phyloP scores from a whole-genome alignment of 1,284 basidiomycete genomes.

The Fomitopsis pinicola region DNA sequence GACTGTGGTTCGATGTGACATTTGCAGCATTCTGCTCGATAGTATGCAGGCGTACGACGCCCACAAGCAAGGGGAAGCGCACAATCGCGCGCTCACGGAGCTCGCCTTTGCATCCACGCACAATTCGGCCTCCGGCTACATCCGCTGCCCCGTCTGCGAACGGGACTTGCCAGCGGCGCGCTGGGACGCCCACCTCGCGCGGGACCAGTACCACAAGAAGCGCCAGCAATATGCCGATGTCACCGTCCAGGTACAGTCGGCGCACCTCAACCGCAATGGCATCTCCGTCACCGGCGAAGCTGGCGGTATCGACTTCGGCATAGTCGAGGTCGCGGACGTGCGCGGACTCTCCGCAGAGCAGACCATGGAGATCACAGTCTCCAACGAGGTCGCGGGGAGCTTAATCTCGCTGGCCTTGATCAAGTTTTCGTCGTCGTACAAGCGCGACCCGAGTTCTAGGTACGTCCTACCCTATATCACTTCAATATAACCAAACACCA shows the following conservation, averaged over 20 bases:
- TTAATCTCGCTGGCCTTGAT: not conserved
- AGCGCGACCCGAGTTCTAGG: slow-evolving; percentile 5
- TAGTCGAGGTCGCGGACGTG: slow-evolving; percentile 25
- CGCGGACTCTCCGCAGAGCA: slow-evolving; percentile 22
- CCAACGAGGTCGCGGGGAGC: slow-evolving; percentile 3
- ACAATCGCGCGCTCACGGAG: not conserved
- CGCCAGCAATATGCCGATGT: slow-evolving; percentile 4
- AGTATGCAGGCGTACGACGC: not conserved
- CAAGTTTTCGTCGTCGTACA: slow-evolving; percentile 6
- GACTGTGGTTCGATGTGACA: not conserved
- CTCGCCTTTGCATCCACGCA: not conserved
- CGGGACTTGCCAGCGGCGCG: slow-evolving; percentile 7
- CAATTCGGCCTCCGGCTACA: slow-evolving; percentile 1
- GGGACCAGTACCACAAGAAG: slow-evolving; percentile 3
- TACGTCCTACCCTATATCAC: not conserved
- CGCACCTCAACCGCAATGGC: slow-evolving; percentile 12
- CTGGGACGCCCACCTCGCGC: slow-evolving; percentile 10
- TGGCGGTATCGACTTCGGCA: slow-evolving; percentile 27
- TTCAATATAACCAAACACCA: too few relatives aligned
- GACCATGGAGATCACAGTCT: slow-evolving; percentile 30
- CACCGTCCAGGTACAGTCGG: slow-evolving; percentile 3
- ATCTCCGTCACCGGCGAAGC: slow-evolving; percentile 7
- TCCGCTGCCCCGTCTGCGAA: slow-evolving; percentile 11
- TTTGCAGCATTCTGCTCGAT: slow-evolving; percentile 1
- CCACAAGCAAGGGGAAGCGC: not conserved